Conservation (phyloP, 768 basidiomycete species). For the Cystofilobasidium macerans region DNA sequence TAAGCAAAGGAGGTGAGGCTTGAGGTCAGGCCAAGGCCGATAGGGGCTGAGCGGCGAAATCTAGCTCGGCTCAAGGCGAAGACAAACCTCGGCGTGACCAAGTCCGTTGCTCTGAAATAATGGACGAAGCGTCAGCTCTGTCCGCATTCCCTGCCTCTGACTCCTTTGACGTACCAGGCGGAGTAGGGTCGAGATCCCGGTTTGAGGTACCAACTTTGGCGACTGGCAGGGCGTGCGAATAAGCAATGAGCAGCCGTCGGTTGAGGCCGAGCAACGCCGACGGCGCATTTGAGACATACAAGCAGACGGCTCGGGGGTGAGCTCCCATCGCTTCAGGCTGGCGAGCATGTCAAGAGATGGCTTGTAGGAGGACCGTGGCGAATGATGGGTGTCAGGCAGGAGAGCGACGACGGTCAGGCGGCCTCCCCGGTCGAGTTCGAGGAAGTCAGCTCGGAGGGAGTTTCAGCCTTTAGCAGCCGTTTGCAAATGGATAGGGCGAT, state of each 20-base stretch:
- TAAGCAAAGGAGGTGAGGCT: neutral
- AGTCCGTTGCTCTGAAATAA: too few species aligned
- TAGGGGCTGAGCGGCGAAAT: too few species aligned
- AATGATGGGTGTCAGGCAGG: neutral
- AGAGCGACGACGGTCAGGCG: too few species aligned
- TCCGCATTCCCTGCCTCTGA: neutral
- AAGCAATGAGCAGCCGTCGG: neutral
- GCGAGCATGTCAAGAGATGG: neutral
- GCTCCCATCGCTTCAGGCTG: neutral
- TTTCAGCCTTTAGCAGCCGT: too few species aligned
- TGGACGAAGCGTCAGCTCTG: neutral
- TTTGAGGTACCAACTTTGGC: neutral
- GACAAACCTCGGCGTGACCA: neutral
- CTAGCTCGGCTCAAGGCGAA: too few species aligned
- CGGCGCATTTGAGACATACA: neutral
- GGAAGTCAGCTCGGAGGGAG: too few species aligned
- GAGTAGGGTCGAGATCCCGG: slow-evolving; percentile 13
- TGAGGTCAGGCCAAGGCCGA: too few species aligned
- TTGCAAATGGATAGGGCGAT: too few species aligned
- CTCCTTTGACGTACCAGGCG: neutral
- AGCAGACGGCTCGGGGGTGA: slow-evolving; percentile 1
- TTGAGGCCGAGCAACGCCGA: too few species aligned
- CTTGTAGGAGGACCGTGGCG: neutral
- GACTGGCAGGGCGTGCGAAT: too few species aligned
- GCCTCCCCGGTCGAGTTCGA: too few species aligned